These are phyloP conservation scores for Exophiala calicioides DNA, from an alignment of 2,329 filamentous ascomycete genomes.

Conservation along the genomic window DNA sequence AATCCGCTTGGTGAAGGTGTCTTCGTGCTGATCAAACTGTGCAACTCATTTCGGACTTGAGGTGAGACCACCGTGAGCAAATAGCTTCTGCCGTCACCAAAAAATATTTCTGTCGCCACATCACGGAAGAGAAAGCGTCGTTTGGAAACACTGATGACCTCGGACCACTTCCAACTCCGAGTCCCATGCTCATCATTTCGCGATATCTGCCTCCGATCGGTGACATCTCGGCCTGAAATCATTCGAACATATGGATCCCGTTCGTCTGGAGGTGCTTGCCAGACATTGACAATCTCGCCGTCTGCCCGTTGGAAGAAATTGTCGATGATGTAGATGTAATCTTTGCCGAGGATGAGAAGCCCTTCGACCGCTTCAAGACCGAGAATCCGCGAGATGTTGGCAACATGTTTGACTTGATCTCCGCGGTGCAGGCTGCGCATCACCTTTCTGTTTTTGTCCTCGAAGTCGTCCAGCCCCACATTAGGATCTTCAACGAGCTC, in stretches of 20 bases:
- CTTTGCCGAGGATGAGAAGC: constrained; percentile 87
- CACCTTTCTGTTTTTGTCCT: constrained; percentile 97
- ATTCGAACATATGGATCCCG: constrained; percentile 94
- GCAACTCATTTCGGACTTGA: constrained; percentile 74
- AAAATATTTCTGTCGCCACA: constrained; percentile 95
- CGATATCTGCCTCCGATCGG: constrained; percentile 53
- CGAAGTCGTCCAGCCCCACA: constrained; percentile 79
- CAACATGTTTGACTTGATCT: constrained; percentile 89
- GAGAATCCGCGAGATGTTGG: constrained; percentile 92
- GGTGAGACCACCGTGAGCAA: constrained; percentile 81
- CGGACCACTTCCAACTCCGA: constrained; percentile 88
- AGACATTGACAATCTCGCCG: constrained; percentile 94
- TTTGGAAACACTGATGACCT: constrained; percentile 94
- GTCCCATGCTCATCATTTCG: constrained; percentile 71
- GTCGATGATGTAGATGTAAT: constrained; percentile 90
- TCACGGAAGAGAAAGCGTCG: constrained; percentile 92
- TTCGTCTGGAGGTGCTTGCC: constrained; percentile 88
- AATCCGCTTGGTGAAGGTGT: constrained; percentile 62
- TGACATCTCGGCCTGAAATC: constrained; percentile 74
- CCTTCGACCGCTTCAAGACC: constrained; percentile 93
- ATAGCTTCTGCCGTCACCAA: constrained; percentile 94
- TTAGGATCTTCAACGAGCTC: constrained; percentile 94
- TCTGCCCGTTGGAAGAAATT: constrained; percentile 94
- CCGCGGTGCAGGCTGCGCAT: constrained; percentile 90
- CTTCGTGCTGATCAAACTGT: constrained; percentile 71